Evolutionary conservation across 2,329 filamentous ascomycete genomes (phyloP).

Genomic region (Cladophialophora immunda): DNA sequence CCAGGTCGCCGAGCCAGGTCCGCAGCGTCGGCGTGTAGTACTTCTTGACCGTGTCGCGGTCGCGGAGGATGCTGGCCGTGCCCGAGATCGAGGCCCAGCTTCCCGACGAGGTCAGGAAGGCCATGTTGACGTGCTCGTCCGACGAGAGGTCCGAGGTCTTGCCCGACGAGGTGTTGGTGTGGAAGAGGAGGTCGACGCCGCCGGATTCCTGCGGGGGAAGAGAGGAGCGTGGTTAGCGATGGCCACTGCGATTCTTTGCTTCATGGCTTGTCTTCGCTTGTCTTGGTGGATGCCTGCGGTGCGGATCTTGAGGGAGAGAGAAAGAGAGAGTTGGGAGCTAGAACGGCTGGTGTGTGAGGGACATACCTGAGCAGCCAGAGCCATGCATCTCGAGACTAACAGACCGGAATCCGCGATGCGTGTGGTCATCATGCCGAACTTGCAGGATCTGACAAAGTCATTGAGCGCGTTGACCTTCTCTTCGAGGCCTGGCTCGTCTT

Average conservation of each 20-base stretch:
- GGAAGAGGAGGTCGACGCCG: constrained; percentile 84
- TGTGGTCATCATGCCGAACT: constrained; percentile 92
- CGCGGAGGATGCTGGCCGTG: constrained; percentile 72
- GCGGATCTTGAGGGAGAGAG: constrained; percentile 70
- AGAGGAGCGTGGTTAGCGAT: background rate
- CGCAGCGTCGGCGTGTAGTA: constrained; percentile 78
- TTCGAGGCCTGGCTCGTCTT: constrained; percentile 73
- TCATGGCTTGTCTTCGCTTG: constrained; percentile 67
- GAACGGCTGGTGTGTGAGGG: background rate
- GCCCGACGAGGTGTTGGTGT: constrained; percentile 88
- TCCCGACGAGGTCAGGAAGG: constrained; percentile 77
- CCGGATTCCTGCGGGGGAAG: constrained; percentile 69
- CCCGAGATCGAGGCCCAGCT: constrained; percentile 92
- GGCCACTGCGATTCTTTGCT: too few species aligned
- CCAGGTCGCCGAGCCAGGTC: constrained; percentile 86
- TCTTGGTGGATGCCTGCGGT: background rate
- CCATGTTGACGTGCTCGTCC: constrained; percentile 80
- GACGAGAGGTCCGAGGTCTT: constrained; percentile 82
- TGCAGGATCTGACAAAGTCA: constrained; percentile 74
- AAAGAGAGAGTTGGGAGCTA: constrained; percentile 45
- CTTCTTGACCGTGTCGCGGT: constrained; percentile 73
- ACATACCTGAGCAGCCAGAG: constrained; percentile 76
- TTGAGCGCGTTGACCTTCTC: constrained; percentile 79
- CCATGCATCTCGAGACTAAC: constrained; percentile 86
- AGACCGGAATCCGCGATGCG: constrained; percentile 70